Conservation (phyloP, 2,329 filamentous ascomycete species). For the Pseudopithomyces chartarum region DNA sequence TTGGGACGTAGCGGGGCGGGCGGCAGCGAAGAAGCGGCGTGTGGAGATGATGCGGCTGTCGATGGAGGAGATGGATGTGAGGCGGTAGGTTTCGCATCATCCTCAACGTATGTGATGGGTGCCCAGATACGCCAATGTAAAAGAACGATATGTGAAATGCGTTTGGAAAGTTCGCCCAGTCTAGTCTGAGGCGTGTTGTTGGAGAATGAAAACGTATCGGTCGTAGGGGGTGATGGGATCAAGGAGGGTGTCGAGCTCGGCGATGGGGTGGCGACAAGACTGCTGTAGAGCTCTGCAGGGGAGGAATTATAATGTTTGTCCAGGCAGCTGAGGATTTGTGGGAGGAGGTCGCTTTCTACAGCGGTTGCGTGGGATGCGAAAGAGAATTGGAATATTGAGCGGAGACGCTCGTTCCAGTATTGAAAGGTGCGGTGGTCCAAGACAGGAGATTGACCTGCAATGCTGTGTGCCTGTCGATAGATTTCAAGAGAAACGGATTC, state of each 20-base stretch:
- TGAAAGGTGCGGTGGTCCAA: conserved; percentile 43
- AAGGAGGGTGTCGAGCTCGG: conserved; percentile 10
- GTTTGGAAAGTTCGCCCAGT: conserved; percentile 71
- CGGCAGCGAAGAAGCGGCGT: neutral
- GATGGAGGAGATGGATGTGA: neutral
- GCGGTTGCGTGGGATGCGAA: conserved; percentile 40
- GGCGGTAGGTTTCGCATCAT: conserved; percentile 13
- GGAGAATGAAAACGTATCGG: conserved; percentile 25
- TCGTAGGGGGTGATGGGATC: conserved; percentile 27
- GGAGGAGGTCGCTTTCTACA: conserved; percentile 30
- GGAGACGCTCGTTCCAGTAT: conserved; percentile 43
- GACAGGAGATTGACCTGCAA: conserved; percentile 32
- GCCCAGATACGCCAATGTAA: conserved; percentile 92
- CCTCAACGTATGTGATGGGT: conserved; percentile 67
- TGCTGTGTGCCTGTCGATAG: conserved; percentile 47
- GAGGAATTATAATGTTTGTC: conserved; percentile 43
- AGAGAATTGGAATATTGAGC: conserved; percentile 37
- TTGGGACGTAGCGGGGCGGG: neutral
- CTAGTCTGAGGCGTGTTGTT: conserved; percentile 25
- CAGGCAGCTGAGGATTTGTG: conserved; percentile 30
- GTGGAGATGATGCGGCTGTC: neutral
- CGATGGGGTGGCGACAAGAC: conserved; percentile 37
- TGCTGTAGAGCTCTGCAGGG: conserved; percentile 52
- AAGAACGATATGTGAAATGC: conserved; percentile 80
- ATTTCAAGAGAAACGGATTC: conserved; percentile 54